phyloP scores from a whole-genome alignment of 257 asterid genomes.

The Gynochthodes officinalis region DNA sequence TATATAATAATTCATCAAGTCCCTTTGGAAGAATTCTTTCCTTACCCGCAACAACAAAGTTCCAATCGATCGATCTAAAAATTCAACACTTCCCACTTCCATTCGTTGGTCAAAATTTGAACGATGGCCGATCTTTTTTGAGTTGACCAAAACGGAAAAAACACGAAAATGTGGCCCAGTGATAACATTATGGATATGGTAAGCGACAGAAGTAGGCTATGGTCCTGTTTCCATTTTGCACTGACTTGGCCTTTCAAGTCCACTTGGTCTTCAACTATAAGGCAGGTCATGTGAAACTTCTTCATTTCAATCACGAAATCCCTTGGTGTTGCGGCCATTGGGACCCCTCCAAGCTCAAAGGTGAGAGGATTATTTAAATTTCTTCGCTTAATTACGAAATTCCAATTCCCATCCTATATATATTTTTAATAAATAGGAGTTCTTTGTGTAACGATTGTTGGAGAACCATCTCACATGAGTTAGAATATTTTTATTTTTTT shows the following conservation, averaged over 20 bases:
- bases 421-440: no score
- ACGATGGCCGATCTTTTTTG: not conserved
- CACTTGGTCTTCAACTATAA: not conserved
- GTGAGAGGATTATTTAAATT: no score
- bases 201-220: not conserved
- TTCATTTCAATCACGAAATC: not conserved
- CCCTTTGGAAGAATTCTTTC: no score
- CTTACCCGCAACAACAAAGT: not conserved
- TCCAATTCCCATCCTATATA: no score
- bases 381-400: no score
- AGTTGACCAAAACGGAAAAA: not conserved
- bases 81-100: not conserved
- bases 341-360: no score
- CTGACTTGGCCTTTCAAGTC: not conserved
- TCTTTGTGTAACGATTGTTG: no score
- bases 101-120: not conserved
- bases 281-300: not conserved
- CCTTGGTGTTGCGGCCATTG: no score
- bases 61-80: not conserved
- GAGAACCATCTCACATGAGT: no score
- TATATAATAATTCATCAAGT: no score
- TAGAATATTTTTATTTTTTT: no score
- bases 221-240: not conserved
- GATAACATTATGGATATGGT: no score
- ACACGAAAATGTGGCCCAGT: not conserved